Evolutionary conservation across 805 yeast genomes (phyloP).

Genomic region (Blastobotrys terrestris): DNA sequence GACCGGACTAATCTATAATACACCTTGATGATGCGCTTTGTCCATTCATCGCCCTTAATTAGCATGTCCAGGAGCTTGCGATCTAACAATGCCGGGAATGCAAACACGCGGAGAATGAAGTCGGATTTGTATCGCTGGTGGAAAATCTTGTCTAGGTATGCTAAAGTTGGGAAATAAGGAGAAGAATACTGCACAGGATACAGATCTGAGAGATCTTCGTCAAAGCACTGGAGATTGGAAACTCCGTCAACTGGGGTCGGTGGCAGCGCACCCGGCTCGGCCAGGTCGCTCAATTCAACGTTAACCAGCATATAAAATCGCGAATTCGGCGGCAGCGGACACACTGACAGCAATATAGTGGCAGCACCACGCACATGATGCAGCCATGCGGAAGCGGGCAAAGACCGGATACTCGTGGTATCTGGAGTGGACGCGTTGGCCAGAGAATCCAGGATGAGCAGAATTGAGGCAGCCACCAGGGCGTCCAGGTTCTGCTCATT

Average conservation of each 20-base stretch:
- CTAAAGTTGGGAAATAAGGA: slow-evolving; percentile 82
- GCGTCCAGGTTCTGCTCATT: slow-evolving; percentile 80
- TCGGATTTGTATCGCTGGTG: slow-evolving; percentile 82
- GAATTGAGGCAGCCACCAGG: slow-evolving; percentile 82
- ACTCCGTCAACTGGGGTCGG: slow-evolving; percentile 13
- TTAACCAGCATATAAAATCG: slow-evolving; percentile 64
- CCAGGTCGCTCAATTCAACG: slow-evolving; percentile 86
- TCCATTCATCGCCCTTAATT: slow-evolving; percentile 78
- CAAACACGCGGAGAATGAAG: slow-evolving; percentile 79
- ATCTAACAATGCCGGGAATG: slow-evolving; percentile 89
- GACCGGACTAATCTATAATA: slow-evolving; percentile 77
- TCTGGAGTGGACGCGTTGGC: slow-evolving; percentile 72
- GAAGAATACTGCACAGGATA: slow-evolving; percentile 81
- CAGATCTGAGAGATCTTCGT: slow-evolving; percentile 73
- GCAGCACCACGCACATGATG: slow-evolving; percentile 97
- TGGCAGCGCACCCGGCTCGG: slow-evolving; percentile 39
- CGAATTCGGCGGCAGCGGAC: slow-evolving; percentile 74
- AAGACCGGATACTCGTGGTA: slow-evolving; percentile 41
- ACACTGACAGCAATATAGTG: slow-evolving; percentile 90
- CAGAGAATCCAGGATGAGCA: slow-evolving; percentile 80
- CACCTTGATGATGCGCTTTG: slow-evolving; percentile 86
- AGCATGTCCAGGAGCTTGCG: slow-evolving; percentile 68
- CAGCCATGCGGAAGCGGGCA: slow-evolving; percentile 94
- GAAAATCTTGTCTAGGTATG: slow-evolving; percentile 69
- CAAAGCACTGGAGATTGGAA: slow-evolving; percentile 54